Evolutionary conservation across 2,329 filamentous ascomycete species (phyloP), one percentile per base, ranked within the genome.

Genomic region (Cytospora mali): DNA sequence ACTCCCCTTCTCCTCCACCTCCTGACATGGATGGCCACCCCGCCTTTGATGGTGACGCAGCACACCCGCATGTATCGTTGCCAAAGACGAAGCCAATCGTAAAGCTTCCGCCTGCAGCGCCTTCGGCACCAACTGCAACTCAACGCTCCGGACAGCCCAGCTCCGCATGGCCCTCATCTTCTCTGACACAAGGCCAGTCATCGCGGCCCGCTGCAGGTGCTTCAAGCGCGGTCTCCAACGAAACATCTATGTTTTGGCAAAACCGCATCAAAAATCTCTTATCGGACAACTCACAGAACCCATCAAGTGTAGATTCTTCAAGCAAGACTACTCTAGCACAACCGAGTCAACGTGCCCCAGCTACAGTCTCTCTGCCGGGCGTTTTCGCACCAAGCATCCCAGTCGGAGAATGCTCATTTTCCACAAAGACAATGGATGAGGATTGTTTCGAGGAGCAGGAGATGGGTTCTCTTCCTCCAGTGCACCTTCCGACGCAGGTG

Each of bases 381-480:
- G 74, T 77, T 67, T 62, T 71, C 64, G 64, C 69, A 23, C 57
- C 63, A 13, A 63, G 25, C 31, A 62, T 56, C 65, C 62, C 60
- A 64, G 70, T 55, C 6, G 77, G 71, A 21, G 72, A 74, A 29
- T 78, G 77, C 54, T 79, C 80, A 31, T 72, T 82, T 23, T 80
- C 80, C 18, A 87, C 86, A 4, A 90, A 88, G 70, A 86, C 86
- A 54, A 89, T 92, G 76, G 89, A 90, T 6, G 90, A 92, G 66
- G 88, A 91, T 65, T 91, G 91, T 67, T 93, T 93, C 67, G 90
- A 92, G 71, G 89, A 92, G 70, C 89, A 91, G 70, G 89, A 93
- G 73, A 90, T 90, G 79, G 90, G 90, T 4, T 93, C 90, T 9
- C 76, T 92, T n/a, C 90, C 90, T 0, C 81, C 84, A 25, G 86